Base-by-base conservation (phyloP, 169 alveolate species). In the Cryptosporidium ryanae region DNA sequence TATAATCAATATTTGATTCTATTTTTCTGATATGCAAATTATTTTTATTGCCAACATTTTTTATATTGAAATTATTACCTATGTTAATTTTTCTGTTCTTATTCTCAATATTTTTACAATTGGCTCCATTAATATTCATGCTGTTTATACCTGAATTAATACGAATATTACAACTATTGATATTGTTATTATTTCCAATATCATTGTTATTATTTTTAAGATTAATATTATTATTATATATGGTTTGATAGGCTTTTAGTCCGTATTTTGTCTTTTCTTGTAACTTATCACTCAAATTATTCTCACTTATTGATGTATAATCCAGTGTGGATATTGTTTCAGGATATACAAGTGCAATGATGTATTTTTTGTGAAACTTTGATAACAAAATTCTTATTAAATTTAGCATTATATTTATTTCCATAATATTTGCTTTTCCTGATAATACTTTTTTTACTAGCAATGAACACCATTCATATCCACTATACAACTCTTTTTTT, bases 401-500 rank as follows among this genome's bases (percentile, higher is more conserved):
- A 76, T 76, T 76, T 55, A 76, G 27, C n/a, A 76, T 55, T 27
- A 61, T 57, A 38, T 76, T 61, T 2, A 76, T 76, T 18, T 76
- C 87, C 21, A 15, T 55, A 15, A 71, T 76, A 59, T 59, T 46
- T 29, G 87, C 64, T 59, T 55, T 76, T 18, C 87, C 87, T 23
- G 76, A 17, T 18, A 70, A 76, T 21, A 76, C 71, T 27, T 38
- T 76, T 59, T 61, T 55, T 2, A 76, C 63, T 6, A 31, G 25
- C 15, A n/a, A 12, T 54, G 31, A 21, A 76, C 87, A 76, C 87
- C 87, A 76, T 61, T 76, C 87, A 76, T 76, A 76, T 21, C 64
- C 87, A 76, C 87, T 61, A 1, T 55, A 23, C 25, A 61, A 57
- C 50, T 76, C 63, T 76, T 76, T 76, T 25, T 76, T 23, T 59